A percentile compares a stretch with the other conserved stretches of the same genome.
These are phyloP conservation scores for Boletus coccyginus DNA, from an alignment of 768 basidiomycete species.

Conservation along the genomic window DNA sequence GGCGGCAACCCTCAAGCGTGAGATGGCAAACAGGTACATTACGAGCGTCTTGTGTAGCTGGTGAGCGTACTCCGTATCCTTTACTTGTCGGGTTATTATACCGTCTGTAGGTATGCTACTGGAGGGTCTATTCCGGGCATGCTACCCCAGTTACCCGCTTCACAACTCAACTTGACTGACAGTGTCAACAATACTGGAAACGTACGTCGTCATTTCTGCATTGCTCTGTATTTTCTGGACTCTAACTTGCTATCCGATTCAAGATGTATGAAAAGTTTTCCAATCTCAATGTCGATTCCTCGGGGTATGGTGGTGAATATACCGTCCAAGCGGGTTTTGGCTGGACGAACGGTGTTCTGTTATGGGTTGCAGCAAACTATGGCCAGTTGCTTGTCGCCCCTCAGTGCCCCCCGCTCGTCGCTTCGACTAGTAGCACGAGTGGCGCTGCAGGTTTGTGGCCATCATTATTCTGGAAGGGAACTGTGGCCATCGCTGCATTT, in stretches of 20 bases:
- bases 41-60: slow-evolving; percentile 86
- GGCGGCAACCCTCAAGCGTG: slow-evolving; percentile 57
- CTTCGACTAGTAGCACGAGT: slow-evolving; percentile 1
- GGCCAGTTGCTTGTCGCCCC: slow-evolving; percentile 60
- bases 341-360: slow-evolving; percentile 82
- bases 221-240: background rate
- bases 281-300: slow-evolving; percentile 69
- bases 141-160: slow-evolving; percentile 65
- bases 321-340: slow-evolving; percentile 86
- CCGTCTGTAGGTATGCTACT: slow-evolving; percentile 64
- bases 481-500: background rate
- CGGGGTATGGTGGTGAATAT: slow-evolving; percentile 84
- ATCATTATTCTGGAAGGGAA: background rate
- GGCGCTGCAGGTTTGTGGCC: background rate
- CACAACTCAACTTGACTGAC: slow-evolving; percentile 65
- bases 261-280: slow-evolving; percentile 94
- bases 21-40: slow-evolving; percentile 84
- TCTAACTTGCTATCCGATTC: background rate
- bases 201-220: slow-evolving; percentile 41
- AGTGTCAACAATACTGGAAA: slow-evolving; percentile 71
- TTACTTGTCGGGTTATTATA: background rate
- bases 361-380: slow-evolving; percentile 72
- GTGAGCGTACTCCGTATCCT: slow-evolving; percentile 37
- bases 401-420: slow-evolving; percentile 51
- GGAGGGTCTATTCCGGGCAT: slow-evolving; percentile 79